Conservation (phyloP, 108 stramenopile species). For the Stephanodiscus minutulus region DNA sequence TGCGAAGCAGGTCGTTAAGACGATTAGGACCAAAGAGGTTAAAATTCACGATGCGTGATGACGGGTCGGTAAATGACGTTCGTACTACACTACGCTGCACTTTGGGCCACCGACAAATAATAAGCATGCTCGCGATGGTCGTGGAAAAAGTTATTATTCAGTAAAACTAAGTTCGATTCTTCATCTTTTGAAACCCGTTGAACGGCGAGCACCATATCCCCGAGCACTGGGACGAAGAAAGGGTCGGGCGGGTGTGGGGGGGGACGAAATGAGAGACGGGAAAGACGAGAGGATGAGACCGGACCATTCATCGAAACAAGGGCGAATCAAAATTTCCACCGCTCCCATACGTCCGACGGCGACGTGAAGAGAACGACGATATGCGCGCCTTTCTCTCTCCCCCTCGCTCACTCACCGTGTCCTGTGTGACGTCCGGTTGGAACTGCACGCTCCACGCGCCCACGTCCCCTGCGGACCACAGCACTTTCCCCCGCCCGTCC, state of each 20-base stretch:
- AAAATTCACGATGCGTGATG: not conserved
- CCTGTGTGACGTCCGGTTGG: conserved; percentile 87
- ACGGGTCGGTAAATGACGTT: no score
- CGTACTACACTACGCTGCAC: no score
- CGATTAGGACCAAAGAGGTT: conserved; percentile 8
- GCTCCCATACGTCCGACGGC: not conserved
- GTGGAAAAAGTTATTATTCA: not conserved
- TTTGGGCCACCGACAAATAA: no score
- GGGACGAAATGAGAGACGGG: not conserved
- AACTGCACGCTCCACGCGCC: conserved; percentile 91
- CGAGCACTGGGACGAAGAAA: conserved; percentile 47
- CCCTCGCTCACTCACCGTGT: conserved; percentile 40
- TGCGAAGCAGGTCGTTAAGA: conserved; percentile 49
- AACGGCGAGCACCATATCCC: conserved; percentile 87
- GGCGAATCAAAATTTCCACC: not conserved
- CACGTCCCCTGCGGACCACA: conserved; percentile 70
- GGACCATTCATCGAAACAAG: not conserved
- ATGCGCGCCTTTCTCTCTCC: no score
- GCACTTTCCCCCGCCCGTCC: conserved; percentile 53
- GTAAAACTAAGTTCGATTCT: conserved; percentile 8
- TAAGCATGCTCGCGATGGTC: no score
- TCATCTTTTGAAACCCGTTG: conserved; percentile 81
- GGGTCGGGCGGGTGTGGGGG: not conserved
- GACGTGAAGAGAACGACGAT: not conserved
- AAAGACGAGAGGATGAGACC: not conserved